Evolutionary conservation across 345 rosid species (phyloP).

Genomic region (Eucalyptus pauciflora): DNA sequence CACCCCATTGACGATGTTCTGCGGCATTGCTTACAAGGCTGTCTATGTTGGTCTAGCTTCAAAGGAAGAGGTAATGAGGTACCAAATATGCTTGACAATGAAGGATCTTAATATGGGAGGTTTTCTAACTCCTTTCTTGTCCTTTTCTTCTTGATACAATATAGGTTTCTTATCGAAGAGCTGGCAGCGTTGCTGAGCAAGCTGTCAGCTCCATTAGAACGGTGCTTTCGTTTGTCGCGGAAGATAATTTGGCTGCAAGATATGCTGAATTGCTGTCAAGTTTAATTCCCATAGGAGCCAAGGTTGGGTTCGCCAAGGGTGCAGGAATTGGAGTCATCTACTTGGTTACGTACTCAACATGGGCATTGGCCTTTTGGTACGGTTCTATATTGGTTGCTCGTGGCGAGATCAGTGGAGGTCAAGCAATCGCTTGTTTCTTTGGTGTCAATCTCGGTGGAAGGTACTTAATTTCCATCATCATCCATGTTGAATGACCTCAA

Average conservation of each 20-base stretch:
- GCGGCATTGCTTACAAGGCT: constrained; percentile 62
- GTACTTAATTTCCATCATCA: constrained; percentile 3
- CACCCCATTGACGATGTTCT: constrained; percentile 50
- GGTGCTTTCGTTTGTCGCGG: constrained; percentile 49
- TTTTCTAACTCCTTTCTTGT: background rate
- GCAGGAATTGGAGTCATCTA: constrained; percentile 68
- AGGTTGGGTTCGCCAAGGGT: constrained; percentile 59
- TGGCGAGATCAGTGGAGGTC: constrained; percentile 34
- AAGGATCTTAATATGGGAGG: background rate
- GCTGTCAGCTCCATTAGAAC: constrained; percentile 49
- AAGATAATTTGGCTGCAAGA: constrained; percentile 36
- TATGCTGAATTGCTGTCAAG: constrained; percentile 28
- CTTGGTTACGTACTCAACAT: constrained; percentile 56
- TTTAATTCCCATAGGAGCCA: constrained; percentile 31
- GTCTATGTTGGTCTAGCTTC: constrained; percentile 48
- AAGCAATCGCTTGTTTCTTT: constrained; percentile 64
- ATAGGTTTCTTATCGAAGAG: constrained; percentile 36
- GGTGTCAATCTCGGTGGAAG: constrained; percentile 68
- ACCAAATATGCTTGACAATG: background rate
- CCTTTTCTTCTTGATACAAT: background rate
- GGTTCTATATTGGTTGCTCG: constrained; percentile 38
- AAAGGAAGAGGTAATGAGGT: constrained; percentile 40
- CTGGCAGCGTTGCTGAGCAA: constrained; percentile 48
- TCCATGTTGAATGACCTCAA: background rate
- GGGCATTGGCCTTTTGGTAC: constrained; percentile 66